phyloP scores from a whole-genome alignment of 2,329 filamentous ascomycete genomes.

The Orbilia oligospora region DNA sequence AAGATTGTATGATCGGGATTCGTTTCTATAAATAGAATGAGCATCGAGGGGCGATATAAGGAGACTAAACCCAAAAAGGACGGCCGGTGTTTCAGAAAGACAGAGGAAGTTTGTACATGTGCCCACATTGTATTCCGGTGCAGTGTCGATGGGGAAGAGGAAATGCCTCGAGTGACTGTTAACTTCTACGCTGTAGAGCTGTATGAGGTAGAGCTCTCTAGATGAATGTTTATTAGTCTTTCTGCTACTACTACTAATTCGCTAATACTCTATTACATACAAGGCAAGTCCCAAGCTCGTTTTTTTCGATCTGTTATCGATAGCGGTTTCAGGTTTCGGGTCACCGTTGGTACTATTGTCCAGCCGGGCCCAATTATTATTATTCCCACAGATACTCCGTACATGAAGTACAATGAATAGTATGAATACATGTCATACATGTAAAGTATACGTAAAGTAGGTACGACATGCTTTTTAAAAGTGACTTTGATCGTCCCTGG shows the following conservation, averaged over 20 bases:
- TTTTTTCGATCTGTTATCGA: constrained; percentile 1
- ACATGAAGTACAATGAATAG: background rate
- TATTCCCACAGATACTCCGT: background rate
- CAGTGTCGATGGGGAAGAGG: constrained; percentile 25
- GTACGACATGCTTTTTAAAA: background rate
- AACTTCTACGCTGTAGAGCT: background rate
- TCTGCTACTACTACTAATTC: background rate
- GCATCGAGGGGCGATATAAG: constrained; percentile 10
- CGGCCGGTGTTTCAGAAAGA: constrained; percentile 54
- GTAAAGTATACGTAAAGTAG: background rate
- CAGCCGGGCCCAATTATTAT: constrained; percentile 9
- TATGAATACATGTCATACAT: constrained; percentile 7
- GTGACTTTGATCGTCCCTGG: background rate
- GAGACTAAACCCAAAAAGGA: constrained; percentile 52
- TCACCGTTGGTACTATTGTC: constrained; percentile 2
- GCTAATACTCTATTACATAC: background rate
- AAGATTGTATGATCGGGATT: background rate
- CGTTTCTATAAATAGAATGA: constrained; percentile 37
- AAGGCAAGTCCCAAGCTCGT: background rate
- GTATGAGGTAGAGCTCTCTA: background rate
- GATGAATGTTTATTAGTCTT: background rate
- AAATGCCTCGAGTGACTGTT: constrained; percentile 45
- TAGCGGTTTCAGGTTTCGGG: constrained; percentile 20
- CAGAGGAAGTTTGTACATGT: background rate
- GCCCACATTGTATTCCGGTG: background rate